Evolutionary conservation across 257 asterid genomes (phyloP), one percentile per base, ranked within the genome.

Genomic region (Lithospermum erythrorhizon): DNA sequence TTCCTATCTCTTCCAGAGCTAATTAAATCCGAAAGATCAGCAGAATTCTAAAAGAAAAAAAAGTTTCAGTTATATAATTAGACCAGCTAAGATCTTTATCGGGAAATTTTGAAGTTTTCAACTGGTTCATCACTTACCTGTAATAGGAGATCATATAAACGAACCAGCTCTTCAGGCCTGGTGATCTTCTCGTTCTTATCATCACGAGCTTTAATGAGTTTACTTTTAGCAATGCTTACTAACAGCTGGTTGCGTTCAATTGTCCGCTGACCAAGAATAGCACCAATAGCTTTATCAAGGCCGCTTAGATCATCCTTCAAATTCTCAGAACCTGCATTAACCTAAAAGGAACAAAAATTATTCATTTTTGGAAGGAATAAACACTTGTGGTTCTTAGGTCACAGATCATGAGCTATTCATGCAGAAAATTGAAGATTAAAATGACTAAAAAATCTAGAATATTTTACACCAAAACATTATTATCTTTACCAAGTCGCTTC

Each of bases 91-190:
- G 59, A 53, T 60, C 37, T 11, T 17, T 37, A 25, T n/a, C n/a
- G n/a, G n/a, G n/a, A n/a, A n/a, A n/a, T n/a, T 15, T 23, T 20
- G 47, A 7, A 59, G 59, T 53, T 53, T 53, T 53, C 3, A 8
- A 9, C 4, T 23, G 30, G 35, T n/a, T n/a, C n/a, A 56, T 23
- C 21, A 65, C 65, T 68, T 64, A 81, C 99, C 89, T 84, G 95
- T 66, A 89, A 69, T 67, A 93, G 77, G 68, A 86, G 90, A 83
- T 86, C 95, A 75, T 80, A 93, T 53, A 93, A 73, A 57, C 95
- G 87, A 48, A 93, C 95, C 74, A 93, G 94, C 83, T 89, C 97
- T 75, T 89, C 99, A n/a, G 99, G 99, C 78, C 82, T 93, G 24
- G 96, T 81, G 58, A 81, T 81, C 69, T 78, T 93, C 65, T 93